Evolutionary conservation across 768 basidiomycete genomes (phyloP).

Genomic region (Lactarius sanguifluus): DNA sequence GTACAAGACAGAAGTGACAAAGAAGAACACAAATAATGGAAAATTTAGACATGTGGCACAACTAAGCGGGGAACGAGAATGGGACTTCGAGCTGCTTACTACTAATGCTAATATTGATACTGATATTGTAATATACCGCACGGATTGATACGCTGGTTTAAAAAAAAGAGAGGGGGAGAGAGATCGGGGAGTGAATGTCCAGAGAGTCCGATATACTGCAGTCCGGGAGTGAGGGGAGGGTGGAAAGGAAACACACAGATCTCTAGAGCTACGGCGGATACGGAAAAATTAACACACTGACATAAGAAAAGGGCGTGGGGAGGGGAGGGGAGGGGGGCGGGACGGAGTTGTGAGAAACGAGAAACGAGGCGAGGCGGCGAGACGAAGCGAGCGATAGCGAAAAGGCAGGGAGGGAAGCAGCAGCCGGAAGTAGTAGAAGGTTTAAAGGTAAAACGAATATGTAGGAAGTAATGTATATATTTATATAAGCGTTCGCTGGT

Average conservation of each 20-base stretch:
- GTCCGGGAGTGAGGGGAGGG: background rate
- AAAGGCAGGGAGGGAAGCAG: background rate
- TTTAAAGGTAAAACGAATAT: slow-evolving; percentile 1
- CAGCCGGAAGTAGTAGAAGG: background rate
- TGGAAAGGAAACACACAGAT: background rate
- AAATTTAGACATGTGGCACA: background rate
- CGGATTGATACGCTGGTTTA: background rate
- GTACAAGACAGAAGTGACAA: background rate
- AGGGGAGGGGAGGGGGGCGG: too few relatives aligned
- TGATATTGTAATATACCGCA: background rate
- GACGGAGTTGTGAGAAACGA: background rate
- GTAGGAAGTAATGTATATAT: background rate
- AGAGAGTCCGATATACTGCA: background rate
- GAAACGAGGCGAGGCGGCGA: background rate
- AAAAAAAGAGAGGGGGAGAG: background rate
- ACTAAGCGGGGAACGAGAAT: background rate
- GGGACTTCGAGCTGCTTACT: background rate
- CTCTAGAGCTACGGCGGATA: background rate
- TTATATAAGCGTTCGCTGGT: slow-evolving; percentile 2
- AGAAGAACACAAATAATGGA: background rate
- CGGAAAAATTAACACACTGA: background rate
- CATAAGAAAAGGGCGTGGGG: background rate
- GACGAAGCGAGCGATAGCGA: background rate
- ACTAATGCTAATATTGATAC: background rate
- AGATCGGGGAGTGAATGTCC: background rate